These are phyloP conservation scores for Epichloe baconii DNA, from an alignment of 2,329 filamentous ascomycete species.

Conservation along the genomic window DNA sequence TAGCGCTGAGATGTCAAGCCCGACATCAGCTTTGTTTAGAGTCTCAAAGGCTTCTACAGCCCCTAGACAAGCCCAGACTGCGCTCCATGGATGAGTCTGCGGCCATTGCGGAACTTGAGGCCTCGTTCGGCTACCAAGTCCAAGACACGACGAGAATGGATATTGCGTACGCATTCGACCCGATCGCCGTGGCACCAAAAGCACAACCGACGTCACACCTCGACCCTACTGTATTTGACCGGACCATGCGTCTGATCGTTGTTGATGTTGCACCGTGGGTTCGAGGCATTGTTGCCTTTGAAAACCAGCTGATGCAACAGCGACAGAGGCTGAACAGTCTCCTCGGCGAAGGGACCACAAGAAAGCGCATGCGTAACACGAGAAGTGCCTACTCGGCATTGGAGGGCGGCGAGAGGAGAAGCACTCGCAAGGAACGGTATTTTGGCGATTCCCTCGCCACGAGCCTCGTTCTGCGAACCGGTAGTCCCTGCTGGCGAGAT, in stretches of 20 bases:
- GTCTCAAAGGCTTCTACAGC: neutral
- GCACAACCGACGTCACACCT: conserved; percentile 28
- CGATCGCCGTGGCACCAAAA: conserved; percentile 40
- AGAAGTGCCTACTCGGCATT: conserved; percentile 63
- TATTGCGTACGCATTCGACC: conserved; percentile 46
- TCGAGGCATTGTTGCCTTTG: conserved; percentile 70
- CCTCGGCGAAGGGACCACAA: conserved; percentile 41
- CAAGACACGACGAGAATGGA: conserved; percentile 33
- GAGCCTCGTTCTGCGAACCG: conserved; percentile 51
- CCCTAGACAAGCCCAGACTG: conserved; percentile 7
- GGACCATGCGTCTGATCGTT: conserved; percentile 49
- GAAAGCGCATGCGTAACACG: conserved; percentile 52
- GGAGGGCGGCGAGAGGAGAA: conserved; percentile 57
- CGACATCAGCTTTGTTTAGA: conserved; percentile 9
- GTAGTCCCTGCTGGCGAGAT: conserved; percentile 28
- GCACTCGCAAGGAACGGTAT: conserved; percentile 58
- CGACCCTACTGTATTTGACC: conserved; percentile 64
- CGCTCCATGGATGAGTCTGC: conserved; percentile 19
- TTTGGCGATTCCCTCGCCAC: conserved; percentile 52
- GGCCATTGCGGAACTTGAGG: conserved; percentile 24
- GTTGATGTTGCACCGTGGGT: conserved; percentile 81
- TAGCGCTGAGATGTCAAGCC: conserved; percentile 16
- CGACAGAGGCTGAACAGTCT: conserved; percentile 49
- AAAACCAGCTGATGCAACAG: conserved; percentile 56
- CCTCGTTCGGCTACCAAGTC: conserved; percentile 19